phyloP scores from a whole-genome alignment of 805 yeast species.

The Saturnispora bothae region DNA sequence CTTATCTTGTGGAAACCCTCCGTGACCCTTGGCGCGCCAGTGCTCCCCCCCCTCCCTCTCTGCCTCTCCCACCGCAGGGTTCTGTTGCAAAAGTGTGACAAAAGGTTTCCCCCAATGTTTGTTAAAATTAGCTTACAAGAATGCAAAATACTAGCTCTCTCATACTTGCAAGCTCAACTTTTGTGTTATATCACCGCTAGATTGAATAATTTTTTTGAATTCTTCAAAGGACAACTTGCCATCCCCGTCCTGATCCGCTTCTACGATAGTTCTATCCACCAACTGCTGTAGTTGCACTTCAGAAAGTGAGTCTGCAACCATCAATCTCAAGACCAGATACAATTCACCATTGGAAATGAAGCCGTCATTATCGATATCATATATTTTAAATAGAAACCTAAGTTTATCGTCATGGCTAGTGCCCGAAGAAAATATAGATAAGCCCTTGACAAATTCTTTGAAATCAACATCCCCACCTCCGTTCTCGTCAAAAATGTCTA shows the following conservation, averaged over 20 bases:
- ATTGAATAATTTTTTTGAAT: conserved; percentile 58
- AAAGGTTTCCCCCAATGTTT: too few relatives aligned
- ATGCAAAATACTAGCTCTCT: conserved; percentile 1
- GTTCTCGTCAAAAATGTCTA: conserved; percentile 91
- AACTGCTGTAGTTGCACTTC: conserved; percentile 88
- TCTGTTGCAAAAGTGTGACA: too few relatives aligned
- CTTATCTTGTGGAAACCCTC: not conserved
- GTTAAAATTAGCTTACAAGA: too few relatives aligned
- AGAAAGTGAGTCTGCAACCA: conserved; percentile 89
- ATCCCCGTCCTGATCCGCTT: conserved; percentile 81
- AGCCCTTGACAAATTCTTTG: conserved; percentile 69
- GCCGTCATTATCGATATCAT: conserved; percentile 94
- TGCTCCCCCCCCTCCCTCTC: too few relatives aligned
- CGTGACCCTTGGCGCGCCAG: too few relatives aligned
- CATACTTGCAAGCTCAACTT: conserved; percentile 24
- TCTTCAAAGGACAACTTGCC: conserved; percentile 80
- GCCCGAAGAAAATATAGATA: conserved; percentile 76
- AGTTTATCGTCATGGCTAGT: conserved; percentile 75
- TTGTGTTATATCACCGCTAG: conserved; percentile 29
- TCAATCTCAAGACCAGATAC: conserved; percentile 82
- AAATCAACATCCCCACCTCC: conserved; percentile 91
- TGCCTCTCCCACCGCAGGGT: too few relatives aligned
- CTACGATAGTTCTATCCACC: conserved; percentile 94
- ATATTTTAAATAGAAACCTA: conserved; percentile 82
- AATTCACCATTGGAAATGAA: conserved; percentile 91